Base-by-base conservation (phyloP, 352 stramenopile genomes). In the Globisporangium echinulatum region DNA sequence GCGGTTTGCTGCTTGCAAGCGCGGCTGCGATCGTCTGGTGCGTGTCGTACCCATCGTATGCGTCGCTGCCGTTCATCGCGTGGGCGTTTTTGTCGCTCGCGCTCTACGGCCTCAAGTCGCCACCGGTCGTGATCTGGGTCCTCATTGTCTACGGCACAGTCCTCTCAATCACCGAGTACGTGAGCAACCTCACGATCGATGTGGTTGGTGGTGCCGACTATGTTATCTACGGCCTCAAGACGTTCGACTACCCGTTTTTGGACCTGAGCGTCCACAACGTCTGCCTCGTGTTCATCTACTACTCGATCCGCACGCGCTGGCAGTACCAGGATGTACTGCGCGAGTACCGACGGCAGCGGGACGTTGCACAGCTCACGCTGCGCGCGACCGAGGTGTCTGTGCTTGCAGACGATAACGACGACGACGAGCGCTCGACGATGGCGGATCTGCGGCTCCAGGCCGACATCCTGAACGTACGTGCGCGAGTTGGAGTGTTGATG, bases 31-130 rank as follows among this genome's bases (percentile, higher is more conserved):
- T 89, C 47, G 69, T 79, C 11, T 91, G 82, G 82, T 87, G 79
- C 58, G 82, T 91, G 0, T 91, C 82, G 42, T 95, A 95, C 51
- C 85, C 85, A 49, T 93, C 85, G 42, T 95, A 95, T 50, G 60
- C 71, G 25, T 90, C 75, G 17, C 66, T 83, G 5, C 71, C 75
- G 9, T 75, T 93, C 52, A 76, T 89, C 52, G 82, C 59, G 2
- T 74, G 80, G 61, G 83, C 77, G 5, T 86, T 90, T 48, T 59
- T 91, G 49, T 87, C 75, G 0, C 70, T 95, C 3, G 82, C 71
- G 13, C 40, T 87, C 39, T 92, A 92, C 56, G 85, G 82, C 0
- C 14, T 92, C 5, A 63, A 70, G 13, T 77, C 70, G 14, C 69
- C 77, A 8, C 75, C 70, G 9, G 40, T 78, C 1, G 69, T 91